A percentile compares a stretch with the other conserved stretches of the same genome.
Evolutionary conservation across 176 grass and related monocot species (phyloP).

Genomic region (Oryza meyeriana): DNA sequence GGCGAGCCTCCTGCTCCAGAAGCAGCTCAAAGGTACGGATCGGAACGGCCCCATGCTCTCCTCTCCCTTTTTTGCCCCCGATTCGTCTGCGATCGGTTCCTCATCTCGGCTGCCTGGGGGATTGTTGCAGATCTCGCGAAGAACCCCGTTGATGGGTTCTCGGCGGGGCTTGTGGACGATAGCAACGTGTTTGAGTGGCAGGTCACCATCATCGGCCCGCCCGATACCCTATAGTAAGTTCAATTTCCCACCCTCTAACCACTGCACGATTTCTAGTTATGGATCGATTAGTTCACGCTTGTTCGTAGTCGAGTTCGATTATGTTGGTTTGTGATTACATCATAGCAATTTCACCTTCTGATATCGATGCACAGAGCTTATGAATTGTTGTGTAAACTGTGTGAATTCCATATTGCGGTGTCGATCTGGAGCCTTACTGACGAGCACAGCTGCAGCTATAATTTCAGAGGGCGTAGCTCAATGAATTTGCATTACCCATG

Average conservation of each 20-base stretch:
- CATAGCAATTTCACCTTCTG: not conserved
- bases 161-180: slow-evolving; percentile 67
- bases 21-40: slow-evolving; percentile 90
- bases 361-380: not conserved
- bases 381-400: not conserved
- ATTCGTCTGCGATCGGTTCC: slow-evolving; percentile 33
- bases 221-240: slow-evolving; percentile 81
- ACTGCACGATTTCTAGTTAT: slow-evolving; percentile 6
- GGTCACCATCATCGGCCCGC: slow-evolving; percentile 83
- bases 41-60: slow-evolving; percentile 11
- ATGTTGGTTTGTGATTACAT: not conserved
- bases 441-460: not conserved
- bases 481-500: not conserved
- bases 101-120: not conserved
- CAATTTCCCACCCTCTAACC: not conserved
- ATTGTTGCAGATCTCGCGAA: slow-evolving; percentile 56
- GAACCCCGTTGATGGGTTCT: slow-evolving; percentile 71
- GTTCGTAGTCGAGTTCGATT: not conserved
- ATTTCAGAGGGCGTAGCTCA: not conserved
- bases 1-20: slow-evolving; percentile 86
- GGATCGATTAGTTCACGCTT: slow-evolving; percentile 8
- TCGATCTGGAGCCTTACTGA: not conserved
- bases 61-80: not conserved
- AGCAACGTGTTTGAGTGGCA: slow-evolving; percentile 75
- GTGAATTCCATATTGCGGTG: not conserved